phyloP scores from a whole-genome alignment of 768 basidiomycete genomes.

The Phallus indusiatus region DNA sequence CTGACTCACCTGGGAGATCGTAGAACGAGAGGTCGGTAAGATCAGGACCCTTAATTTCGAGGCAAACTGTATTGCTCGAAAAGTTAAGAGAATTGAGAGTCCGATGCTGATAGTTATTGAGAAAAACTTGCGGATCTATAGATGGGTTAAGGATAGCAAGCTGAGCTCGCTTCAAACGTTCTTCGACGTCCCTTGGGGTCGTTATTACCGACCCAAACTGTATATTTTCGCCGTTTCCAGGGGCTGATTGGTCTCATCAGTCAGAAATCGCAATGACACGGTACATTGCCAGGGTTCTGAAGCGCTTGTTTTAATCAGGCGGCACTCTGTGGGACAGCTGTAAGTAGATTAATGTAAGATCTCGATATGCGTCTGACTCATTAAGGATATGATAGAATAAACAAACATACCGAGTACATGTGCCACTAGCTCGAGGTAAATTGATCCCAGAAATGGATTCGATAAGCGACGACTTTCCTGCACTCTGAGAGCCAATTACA shows the following conservation, averaged over 20 bases:
- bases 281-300: slow-evolving; percentile 13
- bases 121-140: slow-evolving; percentile 3
- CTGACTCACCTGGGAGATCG: slow-evolving; percentile 15
- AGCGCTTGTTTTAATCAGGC: slow-evolving; percentile 5
- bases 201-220: slow-evolving; percentile 13
- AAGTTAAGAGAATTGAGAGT: not conserved
- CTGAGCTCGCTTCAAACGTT: slow-evolving; percentile 14
- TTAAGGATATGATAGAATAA: not conserved
- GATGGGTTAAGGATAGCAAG: slow-evolving; percentile 18
- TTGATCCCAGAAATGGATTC: slow-evolving; percentile 69
- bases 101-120: not conserved
- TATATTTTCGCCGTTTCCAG: slow-evolving; percentile 1
- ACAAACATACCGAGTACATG: slow-evolving; percentile 53
- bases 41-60: slow-evolving; percentile 13
- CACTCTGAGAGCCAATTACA: slow-evolving; percentile 64
- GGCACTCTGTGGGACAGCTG: slow-evolving; percentile 17
- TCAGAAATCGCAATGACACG: slow-evolving; percentile 14
- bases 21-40: slow-evolving; percentile 15
- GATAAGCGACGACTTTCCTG: slow-evolving; percentile 70
- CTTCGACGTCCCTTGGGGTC: slow-evolving; percentile 12
- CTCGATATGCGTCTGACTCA: not conserved
- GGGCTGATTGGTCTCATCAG: slow-evolving; percentile 11
- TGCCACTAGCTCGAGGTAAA: slow-evolving; percentile 61
- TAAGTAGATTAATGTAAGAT: not conserved
- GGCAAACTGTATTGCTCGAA: slow-evolving; percentile 13